These are phyloP conservation scores for Pythium folliculosum DNA, from an alignment of 352 stramenopile genomes.

Conservation along the genomic window DNA sequence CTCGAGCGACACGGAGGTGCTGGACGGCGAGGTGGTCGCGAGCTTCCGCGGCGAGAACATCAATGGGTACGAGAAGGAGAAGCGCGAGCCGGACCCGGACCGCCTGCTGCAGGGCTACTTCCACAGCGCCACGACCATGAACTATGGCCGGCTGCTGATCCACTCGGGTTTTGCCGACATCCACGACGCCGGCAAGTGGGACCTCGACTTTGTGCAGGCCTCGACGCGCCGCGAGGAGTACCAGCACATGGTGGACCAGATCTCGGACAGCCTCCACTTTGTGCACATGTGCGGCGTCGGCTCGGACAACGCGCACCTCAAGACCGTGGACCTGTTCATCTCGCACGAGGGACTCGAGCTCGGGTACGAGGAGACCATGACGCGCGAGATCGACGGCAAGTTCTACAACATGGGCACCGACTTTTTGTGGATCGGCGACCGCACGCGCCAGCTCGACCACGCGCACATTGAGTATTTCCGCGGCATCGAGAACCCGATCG, in stretches of 20 bases:
- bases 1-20: slow-evolving; percentile 92
- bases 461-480: slow-evolving; percentile 98
- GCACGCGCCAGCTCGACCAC: slow-evolving; percentile 96
- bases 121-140: slow-evolving; percentile 96
- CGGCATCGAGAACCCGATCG: slow-evolving; percentile 98
- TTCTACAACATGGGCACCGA: slow-evolving; percentile 98
- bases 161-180: slow-evolving; percentile 97
- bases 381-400: slow-evolving; percentile 91
- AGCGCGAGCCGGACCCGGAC: slow-evolving; percentile 92
- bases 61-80: slow-evolving; percentile 93
- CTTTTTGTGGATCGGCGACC: slow-evolving; percentile 99
- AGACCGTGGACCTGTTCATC: slow-evolving; percentile 96
- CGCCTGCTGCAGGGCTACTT: slow-evolving; percentile 97
- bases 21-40: slow-evolving; percentile 93
- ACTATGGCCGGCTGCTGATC: slow-evolving; percentile 96
- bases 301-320: slow-evolving; percentile 86
- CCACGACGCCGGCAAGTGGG: slow-evolving; percentile 95
- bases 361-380: slow-evolving; percentile 98
- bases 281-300: slow-evolving; percentile 95
- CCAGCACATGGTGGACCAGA: slow-evolving; percentile 95
- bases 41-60: slow-evolving; percentile 99
- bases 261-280: slow-evolving; percentile 97
- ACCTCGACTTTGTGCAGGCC: slow-evolving; percentile 97
- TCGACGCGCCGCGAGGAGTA: slow-evolving; percentile 93
- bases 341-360: slow-evolving; percentile 98